Base-by-base conservation (phyloP, 441 rosid genomes). In the Sinapis alba region DNA sequence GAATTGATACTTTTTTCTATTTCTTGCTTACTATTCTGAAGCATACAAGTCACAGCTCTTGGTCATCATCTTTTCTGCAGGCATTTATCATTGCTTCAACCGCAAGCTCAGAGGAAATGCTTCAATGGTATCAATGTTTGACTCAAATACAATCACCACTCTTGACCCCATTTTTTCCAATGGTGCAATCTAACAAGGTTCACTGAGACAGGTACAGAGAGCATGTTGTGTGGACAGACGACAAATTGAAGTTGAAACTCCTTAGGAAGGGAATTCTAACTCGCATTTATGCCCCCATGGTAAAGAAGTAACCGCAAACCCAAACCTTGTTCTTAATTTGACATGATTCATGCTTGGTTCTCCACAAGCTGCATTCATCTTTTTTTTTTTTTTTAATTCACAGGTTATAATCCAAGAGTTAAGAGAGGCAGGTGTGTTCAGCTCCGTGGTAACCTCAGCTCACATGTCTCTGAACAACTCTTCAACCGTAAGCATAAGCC, bases 31-130 rank as follows among this genome's bases (percentile, higher is more conserved):
- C 58, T 8, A 7, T 59, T 60, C 36, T 62, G 26, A 13, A 73
- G 15, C 23, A 24, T 73, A 53, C 34, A 24, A 15, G 7, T 69
- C 3, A 9, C 21, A 34, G 62, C 65, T 75, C 71, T 19, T 76
- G 41, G 23, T 38, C 32, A 32, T 56, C 30, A 7, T 18, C 69
- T 32, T 71, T 75, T 28, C 73, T 79, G 59, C 89, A 93, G 99
- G 98, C 97, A 66, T 95, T 92, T 83, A 93, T 95, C 68, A 95
- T 89, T 85, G 97, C 97, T 76, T 91, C 98, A 78, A 94, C 94
- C 6, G 97, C 91, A 32, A 87, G 85, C 0, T 89, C 90, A 78
- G 97, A 94, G 71, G 99, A 94, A 85, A 92, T 92, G 99, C 89
- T 88, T 59, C 92, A 32, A 73, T 90, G 99, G 99, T 94, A 68